Base-by-base conservation (phyloP, 2,329 filamentous ascomycete genomes). In the Epichloe festucae region DNA sequence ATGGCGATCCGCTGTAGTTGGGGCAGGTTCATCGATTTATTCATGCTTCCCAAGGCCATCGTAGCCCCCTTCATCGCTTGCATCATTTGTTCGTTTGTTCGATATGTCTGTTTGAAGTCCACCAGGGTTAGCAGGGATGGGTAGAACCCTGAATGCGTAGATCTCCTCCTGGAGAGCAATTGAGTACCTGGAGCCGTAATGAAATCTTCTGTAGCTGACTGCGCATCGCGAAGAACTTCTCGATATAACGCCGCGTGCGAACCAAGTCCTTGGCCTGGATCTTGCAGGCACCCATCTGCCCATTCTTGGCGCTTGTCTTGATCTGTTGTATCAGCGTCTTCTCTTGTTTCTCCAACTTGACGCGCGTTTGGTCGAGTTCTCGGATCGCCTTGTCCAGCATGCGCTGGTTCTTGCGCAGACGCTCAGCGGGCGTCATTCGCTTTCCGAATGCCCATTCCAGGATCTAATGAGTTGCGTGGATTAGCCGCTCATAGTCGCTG, bases 21-120 rank as follows among this genome's bases (percentile, higher is more conserved):
- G 0, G 93, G 93, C 3, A 98, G 81, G 65, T 98, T 97, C 90
- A 97, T 97, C 57, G 88, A 88, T 57, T 87, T 80, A 69, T 98
- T 98, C 93, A 98, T 98, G 72, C 87, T 94, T 51, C 90, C 89
- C 7, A 98, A 75, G 3, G 95, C 84, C 69, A 85, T 83, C 1
- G 93, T 97, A 4, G 93, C 93, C 36, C 93, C 93, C 70, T 96
- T 98, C 93, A 98, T 97, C 8, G 90, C 93, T 69, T 95, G 89
- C 90, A 96, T 96, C 93, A 98, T 98, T 70, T 97, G 91, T 68
- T 98, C 93, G 69, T 98, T 98, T 59, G 90, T 96, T 57, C 93
- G 84, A 57, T 97, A 91, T 48, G 93, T 98, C 88, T 95, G 62
- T 17, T 21, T 12, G 8, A 15, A 15, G 46, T 40, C 46, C 21